Conservation (phyloP, 129 eudicot species). For the Saposhnikovia divaricata region DNA sequence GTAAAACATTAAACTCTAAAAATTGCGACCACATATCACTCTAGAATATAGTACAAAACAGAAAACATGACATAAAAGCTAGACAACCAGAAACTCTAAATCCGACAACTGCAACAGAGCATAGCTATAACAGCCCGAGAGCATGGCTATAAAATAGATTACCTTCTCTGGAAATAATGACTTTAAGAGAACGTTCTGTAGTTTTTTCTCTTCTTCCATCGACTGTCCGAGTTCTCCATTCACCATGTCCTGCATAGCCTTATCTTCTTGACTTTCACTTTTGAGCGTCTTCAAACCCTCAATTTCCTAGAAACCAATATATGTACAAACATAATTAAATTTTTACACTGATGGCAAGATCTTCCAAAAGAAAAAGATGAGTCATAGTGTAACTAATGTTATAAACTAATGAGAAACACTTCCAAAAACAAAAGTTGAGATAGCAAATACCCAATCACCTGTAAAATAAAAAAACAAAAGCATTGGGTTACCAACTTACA, state of each 20-base stretch:
- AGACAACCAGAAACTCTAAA: no score
- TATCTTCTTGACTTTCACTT: no score
- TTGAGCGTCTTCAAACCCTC: conserved; percentile 42
- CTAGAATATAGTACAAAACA: no score
- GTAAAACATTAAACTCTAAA: no score
- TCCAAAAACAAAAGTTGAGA: neutral
- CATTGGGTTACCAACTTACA: neutral
- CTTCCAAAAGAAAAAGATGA: neutral
- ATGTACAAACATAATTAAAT: neutral
- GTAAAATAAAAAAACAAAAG: neutral
- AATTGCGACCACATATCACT: no score
- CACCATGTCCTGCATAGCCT: conserved; percentile 74
- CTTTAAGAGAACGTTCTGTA: conserved; percentile 56
- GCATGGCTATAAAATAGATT: no score
- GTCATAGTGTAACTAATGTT: no score
- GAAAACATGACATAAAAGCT: no score
- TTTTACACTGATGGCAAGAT: neutral
- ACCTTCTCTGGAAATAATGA: conserved; percentile 76
- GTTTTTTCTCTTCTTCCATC: conserved; percentile 48
- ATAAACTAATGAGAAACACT: neutral
- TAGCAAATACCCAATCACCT: neutral
- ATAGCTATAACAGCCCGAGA: no score
- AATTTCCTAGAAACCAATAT: conserved; percentile 49
- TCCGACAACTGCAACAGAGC: no score
- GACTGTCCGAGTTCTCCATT: conserved; percentile 65